phyloP scores from a whole-genome alignment of 192 early-diverging fungal species.

The Backusella liffmaniae region DNA sequence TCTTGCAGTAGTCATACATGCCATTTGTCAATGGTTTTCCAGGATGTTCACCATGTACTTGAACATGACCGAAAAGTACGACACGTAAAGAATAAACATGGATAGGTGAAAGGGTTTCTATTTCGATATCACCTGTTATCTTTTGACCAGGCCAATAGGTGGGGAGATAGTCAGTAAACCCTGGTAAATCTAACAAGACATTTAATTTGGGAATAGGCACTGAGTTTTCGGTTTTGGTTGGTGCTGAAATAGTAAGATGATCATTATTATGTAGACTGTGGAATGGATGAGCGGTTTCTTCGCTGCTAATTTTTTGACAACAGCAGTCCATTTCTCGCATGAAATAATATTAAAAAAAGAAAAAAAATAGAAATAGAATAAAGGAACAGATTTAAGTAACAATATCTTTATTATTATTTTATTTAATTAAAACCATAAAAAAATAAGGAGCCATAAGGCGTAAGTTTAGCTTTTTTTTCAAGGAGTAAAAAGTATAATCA shows the following conservation, averaged over 20 bases:
- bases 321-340: conserved; percentile 1
- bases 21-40: conserved; percentile 13
- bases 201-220: neutral
- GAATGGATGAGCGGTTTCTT: neutral
- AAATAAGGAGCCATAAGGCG: neutral
- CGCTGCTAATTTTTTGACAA: conserved; percentile 3
- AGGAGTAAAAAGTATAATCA: neutral
- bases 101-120: neutral
- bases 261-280: neutral
- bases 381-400: neutral
- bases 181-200: neutral
- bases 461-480: neutral
- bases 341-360: neutral
- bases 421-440: neutral
- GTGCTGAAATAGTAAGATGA: neutral
- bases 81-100: conserved; percentile 5
- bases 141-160: conserved; percentile 9
- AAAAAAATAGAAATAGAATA: neutral
- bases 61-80: conserved; percentile 11
- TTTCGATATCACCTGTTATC: conserved; percentile 12
- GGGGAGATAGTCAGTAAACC: neutral
- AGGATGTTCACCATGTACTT: conserved; percentile 9
- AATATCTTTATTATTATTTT: neutral
- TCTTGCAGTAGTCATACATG: conserved; percentile 12
- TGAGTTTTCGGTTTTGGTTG: neutral